These are phyloP conservation scores for Fusarium temperatum DNA, from an alignment of 2,329 filamentous ascomycete species.

Conservation along the genomic window DNA sequence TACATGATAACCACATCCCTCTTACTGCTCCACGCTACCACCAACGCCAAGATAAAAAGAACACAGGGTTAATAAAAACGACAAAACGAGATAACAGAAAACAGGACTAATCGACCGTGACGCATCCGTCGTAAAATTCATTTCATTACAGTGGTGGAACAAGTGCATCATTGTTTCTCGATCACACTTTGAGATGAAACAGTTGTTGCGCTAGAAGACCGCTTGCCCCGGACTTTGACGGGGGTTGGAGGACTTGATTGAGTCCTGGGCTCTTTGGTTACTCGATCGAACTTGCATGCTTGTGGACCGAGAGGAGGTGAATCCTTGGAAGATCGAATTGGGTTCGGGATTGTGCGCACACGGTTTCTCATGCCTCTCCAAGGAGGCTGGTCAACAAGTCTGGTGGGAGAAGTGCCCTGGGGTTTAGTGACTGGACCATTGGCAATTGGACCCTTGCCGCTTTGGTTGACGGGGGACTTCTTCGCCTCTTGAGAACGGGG, in stretches of 20 bases:
- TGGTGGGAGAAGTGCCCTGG: background rate
- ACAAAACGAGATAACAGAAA: background rate
- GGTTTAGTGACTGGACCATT: background rate
- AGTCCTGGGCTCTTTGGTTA: slow-evolving; percentile 18
- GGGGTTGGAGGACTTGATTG: slow-evolving; percentile 3
- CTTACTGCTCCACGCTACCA: slow-evolving; percentile 27
- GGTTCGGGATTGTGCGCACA: slow-evolving; percentile 1
- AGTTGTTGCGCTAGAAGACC: background rate
- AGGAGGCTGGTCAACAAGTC: slow-evolving; percentile 6
- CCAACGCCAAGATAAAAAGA: slow-evolving; percentile 38
- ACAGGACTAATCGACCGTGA: slow-evolving; percentile 20
- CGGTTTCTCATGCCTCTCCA: slow-evolving; percentile 20
- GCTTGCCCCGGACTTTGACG: slow-evolving; percentile 32
- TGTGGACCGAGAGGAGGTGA: background rate
- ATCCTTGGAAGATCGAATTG: background rate
- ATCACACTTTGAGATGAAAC: background rate
- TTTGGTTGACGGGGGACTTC: background rate
- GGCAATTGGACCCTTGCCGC: background rate
- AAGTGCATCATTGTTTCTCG: slow-evolving; percentile 17
- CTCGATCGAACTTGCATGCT: background rate
- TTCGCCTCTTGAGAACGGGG: background rate
- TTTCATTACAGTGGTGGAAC: slow-evolving; percentile 36
- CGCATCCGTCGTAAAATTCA: slow-evolving; percentile 35
- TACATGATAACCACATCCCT: slow-evolving; percentile 13
- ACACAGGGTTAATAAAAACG: background rate